Evolutionary conservation across 345 rosid genomes (phyloP).

Genomic region (Brassica incana): DNA sequence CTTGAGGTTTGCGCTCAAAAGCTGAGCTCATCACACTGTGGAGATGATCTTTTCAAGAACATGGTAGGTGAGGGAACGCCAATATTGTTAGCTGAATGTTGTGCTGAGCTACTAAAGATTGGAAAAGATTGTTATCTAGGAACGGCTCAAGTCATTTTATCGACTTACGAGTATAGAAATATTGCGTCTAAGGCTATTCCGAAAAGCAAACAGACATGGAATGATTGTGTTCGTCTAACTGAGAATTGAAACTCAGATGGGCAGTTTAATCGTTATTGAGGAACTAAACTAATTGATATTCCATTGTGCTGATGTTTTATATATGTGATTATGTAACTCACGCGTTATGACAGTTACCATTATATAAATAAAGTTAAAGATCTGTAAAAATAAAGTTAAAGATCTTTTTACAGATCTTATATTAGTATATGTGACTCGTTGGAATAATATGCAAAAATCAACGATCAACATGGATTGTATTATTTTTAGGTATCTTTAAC

Average conservation of each 20-base stretch:
- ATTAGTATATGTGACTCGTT: too few relatives aligned
- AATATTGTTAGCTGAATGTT: background rate
- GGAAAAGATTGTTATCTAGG: constrained; percentile 24
- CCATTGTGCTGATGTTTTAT: background rate
- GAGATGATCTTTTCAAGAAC: background rate
- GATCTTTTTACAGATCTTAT: too few relatives aligned
- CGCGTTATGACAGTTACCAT: background rate
- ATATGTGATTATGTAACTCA: background rate
- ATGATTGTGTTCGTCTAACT: constrained; percentile 1
- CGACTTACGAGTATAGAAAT: constrained; percentile 7
- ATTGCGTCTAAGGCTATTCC: constrained; percentile 18
- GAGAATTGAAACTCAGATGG: background rate
- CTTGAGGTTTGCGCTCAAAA: background rate
- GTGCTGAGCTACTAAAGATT: constrained; percentile 5
- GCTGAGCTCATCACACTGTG: background rate
- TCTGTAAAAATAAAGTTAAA: too few relatives aligned
- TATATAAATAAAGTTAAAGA: background rate
- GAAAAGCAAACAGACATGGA: constrained; percentile 18
- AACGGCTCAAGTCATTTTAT: background rate
- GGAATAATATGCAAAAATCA: background rate
- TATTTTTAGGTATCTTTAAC: background rate
- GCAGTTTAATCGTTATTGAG: background rate
- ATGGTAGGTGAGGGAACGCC: background rate
- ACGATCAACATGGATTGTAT: background rate
- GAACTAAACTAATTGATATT: background rate